phyloP scores from a whole-genome alignment of 2,329 filamentous ascomycete species.

The Sclerotinia nivalis region DNA sequence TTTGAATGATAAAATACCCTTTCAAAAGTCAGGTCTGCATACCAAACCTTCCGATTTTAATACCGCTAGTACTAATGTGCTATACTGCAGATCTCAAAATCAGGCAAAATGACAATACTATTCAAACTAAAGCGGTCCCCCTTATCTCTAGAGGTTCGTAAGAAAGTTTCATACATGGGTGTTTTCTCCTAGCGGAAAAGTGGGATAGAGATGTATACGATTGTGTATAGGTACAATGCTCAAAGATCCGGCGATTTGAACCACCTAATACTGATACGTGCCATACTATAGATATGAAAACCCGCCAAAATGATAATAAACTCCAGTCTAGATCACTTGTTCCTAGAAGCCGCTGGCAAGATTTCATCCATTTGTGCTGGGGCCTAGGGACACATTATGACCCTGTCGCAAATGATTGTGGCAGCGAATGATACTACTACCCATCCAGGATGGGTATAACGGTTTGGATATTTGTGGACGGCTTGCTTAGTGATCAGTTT shows the following conservation, averaged over 20 bases:
- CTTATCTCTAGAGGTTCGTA: slow-evolving; percentile 1
- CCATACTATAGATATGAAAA: neutral
- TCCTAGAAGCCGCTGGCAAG: slow-evolving; percentile 1
- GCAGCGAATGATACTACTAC: neutral
- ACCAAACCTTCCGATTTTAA: neutral
- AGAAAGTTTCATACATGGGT: neutral
- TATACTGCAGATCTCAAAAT: neutral
- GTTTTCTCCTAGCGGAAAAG: neutral
- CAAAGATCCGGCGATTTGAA: neutral
- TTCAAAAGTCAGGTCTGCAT: neutral
- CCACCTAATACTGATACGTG: neutral
- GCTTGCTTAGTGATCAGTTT: neutral
- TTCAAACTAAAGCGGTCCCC: neutral
- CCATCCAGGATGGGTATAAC: neutral
- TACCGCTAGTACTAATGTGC: neutral
- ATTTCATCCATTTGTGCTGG: slow-evolving; percentile 10
- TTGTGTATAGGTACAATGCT: neutral
- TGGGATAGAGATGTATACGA: neutral
- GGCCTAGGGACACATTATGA: neutral
- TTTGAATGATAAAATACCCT: neutral
- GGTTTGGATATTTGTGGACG: neutral
- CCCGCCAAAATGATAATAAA: neutral
- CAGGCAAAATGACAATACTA: neutral
- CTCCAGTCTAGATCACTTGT: neutral
- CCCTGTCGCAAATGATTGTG: neutral